Evolutionary conservation across 164 flowering plant genomes (phyloP).

Genomic region (Chimonanthus salicifolius): DNA sequence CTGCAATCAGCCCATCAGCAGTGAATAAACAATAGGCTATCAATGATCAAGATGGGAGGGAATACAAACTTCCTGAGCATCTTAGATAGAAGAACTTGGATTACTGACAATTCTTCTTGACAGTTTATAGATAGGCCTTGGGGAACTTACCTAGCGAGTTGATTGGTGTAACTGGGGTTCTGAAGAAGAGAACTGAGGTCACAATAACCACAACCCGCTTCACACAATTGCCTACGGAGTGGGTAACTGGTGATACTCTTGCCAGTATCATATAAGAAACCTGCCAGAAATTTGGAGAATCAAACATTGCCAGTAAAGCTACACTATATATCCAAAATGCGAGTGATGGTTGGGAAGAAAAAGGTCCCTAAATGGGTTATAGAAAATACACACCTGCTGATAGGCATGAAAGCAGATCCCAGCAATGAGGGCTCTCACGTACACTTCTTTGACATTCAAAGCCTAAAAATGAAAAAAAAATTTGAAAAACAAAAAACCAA

Average conservation of each 20-base stretch:
- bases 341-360: neutral
- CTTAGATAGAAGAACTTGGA: neutral
- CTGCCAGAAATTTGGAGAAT: constrained; percentile 36
- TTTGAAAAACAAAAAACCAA: neutral
- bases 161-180: constrained; percentile 63
- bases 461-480: constrained; percentile 36
- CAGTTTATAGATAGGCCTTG: neutral
- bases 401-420: constrained; percentile 97
- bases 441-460: constrained; percentile 56
- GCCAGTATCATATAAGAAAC: constrained; percentile 90
- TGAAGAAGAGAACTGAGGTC: constrained; percentile 86
- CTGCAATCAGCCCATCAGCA: constrained; percentile 32
- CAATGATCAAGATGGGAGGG: no score
- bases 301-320: neutral
- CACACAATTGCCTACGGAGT: constrained; percentile 95
- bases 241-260: constrained; percentile 97
- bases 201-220: constrained; percentile 96
- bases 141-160: constrained; percentile 65
- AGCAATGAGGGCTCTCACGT: constrained; percentile 61
- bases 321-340: neutral
- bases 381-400: constrained; percentile 64
- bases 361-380: neutral
- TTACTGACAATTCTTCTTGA: no score
- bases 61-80: no score
- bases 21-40: neutral